phyloP scores from a whole-genome alignment of 2,329 filamentous ascomycete species.

The Aurifilum marmelostoma region DNA sequence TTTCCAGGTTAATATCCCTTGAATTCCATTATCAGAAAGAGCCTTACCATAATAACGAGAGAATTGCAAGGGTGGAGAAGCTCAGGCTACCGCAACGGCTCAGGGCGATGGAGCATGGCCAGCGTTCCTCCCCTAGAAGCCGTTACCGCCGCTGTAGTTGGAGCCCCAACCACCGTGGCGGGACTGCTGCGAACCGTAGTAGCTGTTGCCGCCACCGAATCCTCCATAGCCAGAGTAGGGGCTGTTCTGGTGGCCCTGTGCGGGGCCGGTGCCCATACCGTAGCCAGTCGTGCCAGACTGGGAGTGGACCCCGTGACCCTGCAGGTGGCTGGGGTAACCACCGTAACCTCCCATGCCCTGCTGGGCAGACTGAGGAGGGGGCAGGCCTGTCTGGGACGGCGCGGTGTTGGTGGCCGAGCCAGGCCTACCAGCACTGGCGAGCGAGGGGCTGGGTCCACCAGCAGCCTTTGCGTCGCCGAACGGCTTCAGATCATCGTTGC shows the following conservation, averaged over 20 bases:
- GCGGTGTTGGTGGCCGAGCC: slow-evolving; percentile 61
- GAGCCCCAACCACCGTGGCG: slow-evolving; percentile 58
- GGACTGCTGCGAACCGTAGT: slow-evolving; percentile 50
- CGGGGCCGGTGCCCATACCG: slow-evolving; percentile 55
- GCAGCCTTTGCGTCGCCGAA: slow-evolving; percentile 60
- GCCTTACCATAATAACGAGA: slow-evolving; percentile 8
- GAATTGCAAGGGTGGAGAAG: not conserved
- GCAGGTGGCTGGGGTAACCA: slow-evolving; percentile 59
- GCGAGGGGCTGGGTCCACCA: slow-evolving; percentile 59
- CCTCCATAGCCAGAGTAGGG: slow-evolving; percentile 59
- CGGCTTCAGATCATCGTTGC: slow-evolving; percentile 60
- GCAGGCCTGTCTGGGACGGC: slow-evolving; percentile 57
- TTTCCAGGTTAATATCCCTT: slow-evolving; percentile 13
- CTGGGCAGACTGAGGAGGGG: slow-evolving; percentile 57
- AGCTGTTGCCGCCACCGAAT: slow-evolving; percentile 51
- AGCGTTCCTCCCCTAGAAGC: slow-evolving; percentile 22
- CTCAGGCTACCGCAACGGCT: slow-evolving; percentile 17
- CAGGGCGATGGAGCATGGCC: slow-evolving; percentile 22
- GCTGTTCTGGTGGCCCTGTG: slow-evolving; percentile 56
- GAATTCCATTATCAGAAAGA: slow-evolving; percentile 19
- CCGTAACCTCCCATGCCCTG: slow-evolving; percentile 59
- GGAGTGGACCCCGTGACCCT: slow-evolving; percentile 56
- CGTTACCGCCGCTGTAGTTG: slow-evolving; percentile 49
- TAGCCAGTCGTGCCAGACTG: slow-evolving; percentile 51
- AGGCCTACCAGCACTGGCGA: slow-evolving; percentile 58